These are phyloP conservation scores for Climacium dendroides DNA, from an alignment of 225 moss, liverwort and hornwort genomes.

Conservation along the genomic window DNA sequence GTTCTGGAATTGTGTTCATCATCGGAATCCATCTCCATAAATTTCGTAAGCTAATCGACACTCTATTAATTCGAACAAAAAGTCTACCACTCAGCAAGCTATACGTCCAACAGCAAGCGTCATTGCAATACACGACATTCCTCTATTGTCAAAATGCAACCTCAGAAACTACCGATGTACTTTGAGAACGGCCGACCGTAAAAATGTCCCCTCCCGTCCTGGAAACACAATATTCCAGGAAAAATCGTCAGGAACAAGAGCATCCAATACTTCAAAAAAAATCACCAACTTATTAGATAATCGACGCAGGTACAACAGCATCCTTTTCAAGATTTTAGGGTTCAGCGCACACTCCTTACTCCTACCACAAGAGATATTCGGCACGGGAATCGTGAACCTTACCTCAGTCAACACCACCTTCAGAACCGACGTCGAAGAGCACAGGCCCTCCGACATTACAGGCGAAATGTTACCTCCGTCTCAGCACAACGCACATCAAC, in stretches of 20 bases:
- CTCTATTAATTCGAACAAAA: not conserved
- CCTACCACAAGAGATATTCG: not conserved
- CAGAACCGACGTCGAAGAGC: not conserved
- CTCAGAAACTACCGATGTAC: not conserved
- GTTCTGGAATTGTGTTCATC: conserved; percentile 13
- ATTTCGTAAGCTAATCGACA: too few relatives aligned
- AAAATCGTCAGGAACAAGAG: not conserved
- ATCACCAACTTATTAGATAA: too few relatives aligned
- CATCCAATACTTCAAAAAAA: too few relatives aligned
- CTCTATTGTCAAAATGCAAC: not conserved
- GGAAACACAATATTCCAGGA: not conserved
- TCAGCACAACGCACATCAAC: not conserved
- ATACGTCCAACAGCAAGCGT: too few relatives aligned
- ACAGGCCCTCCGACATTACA: too few relatives aligned
- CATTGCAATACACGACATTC: too few relatives aligned
- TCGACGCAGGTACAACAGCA: not conserved
- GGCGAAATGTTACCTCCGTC: not conserved
- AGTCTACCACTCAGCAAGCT: not conserved
- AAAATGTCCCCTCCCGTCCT: not conserved
- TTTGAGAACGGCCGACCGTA: not conserved
- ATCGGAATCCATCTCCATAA: not conserved
- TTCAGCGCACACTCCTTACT: too few relatives aligned
- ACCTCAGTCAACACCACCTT: not conserved
- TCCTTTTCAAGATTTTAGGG: too few relatives aligned
- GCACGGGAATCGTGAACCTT: not conserved